Evolutionary conservation across 2,329 filamentous ascomycete genomes (phyloP), one percentile per base, ranked within the genome.

Genomic region (Alternaria alternata): DNA sequence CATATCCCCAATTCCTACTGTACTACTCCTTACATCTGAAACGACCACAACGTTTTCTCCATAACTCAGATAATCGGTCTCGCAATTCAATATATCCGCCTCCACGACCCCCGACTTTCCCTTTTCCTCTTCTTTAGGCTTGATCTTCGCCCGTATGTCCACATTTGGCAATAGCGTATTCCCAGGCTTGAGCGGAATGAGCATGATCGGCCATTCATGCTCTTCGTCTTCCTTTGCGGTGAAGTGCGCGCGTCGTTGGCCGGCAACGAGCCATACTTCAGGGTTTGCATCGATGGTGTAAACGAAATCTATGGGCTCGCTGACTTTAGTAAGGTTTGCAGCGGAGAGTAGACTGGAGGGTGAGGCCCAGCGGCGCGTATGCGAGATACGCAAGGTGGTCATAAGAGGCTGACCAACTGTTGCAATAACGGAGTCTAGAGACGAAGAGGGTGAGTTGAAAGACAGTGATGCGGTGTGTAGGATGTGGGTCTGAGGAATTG

Each of bases 221-320:
- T 73, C 72, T 58, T 87, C 82, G 44, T 80, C 81, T 64, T 87
- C 78, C 5, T 54, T 65, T 3, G 78, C 87, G 7, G 85, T 85
- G 71, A 97, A 96, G 72, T 92, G 91, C 0, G 90, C 91, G 65
- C 92, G 91, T 49, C 91, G 86, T 43, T 90, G 88, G 0, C 94
- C 94, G 22, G 93, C 94, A 3, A 98, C 82, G 1, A 97, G 86
- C 94, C 94, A 98, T 0, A 87, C 85, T 39, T 94, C 93, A 2
- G 86, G 81, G 16, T 89, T 87, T 1, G 90, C 89, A 14, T 88
- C 87, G 22, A 98, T 84, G 67, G 97, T 94, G 77, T 95, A 96
- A 66, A 89, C 88, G 72, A 96, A 96, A 63, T 93, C 88, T 1
- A 93, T 82, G 22, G 87, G 83, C 0, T 82, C 81, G 14, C 74